A percentile compares a stretch with the other conserved stretches of the same genome.
These are phyloP conservation scores for Xanthoconium purpureum DNA, from an alignment of 768 basidiomycete genomes.

Conservation along the genomic window DNA sequence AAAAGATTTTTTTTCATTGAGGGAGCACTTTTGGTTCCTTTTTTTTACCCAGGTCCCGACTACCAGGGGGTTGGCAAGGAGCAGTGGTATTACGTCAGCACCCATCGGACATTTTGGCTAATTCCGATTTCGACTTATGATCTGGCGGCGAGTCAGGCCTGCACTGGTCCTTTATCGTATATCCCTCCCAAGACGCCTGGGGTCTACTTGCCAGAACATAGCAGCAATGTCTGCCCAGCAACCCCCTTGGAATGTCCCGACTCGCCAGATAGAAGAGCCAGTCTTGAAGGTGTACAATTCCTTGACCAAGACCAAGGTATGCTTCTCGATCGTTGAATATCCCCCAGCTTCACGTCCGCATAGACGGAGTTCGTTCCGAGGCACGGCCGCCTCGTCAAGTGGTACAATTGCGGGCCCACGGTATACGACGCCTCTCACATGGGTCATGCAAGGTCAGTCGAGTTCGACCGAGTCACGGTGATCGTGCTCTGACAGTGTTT, in stretches of 20 bases:
- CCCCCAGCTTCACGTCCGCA: slow-evolving; percentile 2
- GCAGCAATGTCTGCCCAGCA: slow-evolving; percentile 55
- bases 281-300: slow-evolving; percentile 84
- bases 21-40: neutral
- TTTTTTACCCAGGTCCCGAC: neutral
- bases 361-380: slow-evolving; percentile 77
- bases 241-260: slow-evolving; percentile 48
- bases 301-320: slow-evolving; percentile 84
- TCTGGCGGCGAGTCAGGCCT: slow-evolving; percentile 21
- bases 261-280: slow-evolving; percentile 41
- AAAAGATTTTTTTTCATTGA: slow-evolving; percentile 3
- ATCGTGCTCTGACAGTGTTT: slow-evolving; percentile 1
- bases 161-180: slow-evolving; percentile 5
- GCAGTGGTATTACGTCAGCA: slow-evolving; percentile 26
- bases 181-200: slow-evolving; percentile 1
- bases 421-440: slow-evolving; percentile 98
- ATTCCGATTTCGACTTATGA: slow-evolving; percentile 19
- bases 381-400: slow-evolving; percentile 76
- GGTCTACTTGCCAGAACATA: slow-evolving; percentile 3
- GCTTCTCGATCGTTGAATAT: slow-evolving; percentile 22
- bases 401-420: slow-evolving; percentile 99
- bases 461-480: neutral
- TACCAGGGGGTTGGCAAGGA: neutral
- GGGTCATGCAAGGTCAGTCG: slow-evolving; percentile 87
- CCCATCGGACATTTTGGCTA: neutral